Evolutionary conservation across 331 rosid species (phyloP), one percentile per base, ranked within the genome.

Genomic region (Quercus lobata): DNA sequence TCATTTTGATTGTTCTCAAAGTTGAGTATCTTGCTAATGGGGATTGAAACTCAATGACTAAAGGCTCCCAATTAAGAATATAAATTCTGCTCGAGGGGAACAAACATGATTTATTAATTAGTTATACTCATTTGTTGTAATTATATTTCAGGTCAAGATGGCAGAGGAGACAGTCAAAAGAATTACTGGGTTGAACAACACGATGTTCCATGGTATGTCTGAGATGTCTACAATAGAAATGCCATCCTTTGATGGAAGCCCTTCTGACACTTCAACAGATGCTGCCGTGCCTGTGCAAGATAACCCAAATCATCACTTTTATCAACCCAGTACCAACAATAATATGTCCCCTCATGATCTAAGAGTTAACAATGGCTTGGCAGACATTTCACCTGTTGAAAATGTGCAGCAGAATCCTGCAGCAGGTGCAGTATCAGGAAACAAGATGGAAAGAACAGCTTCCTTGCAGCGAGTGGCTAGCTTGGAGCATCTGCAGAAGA

Each of bases 401-500:
- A 85, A 25, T 66, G 90, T 57, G 75, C 92, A 76, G 81, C 86
- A 77, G 76, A 84, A 74, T 62, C 55, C 81, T 53, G 76, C 88
- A 60, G 76, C 88, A 53, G 77, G 76, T 25, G 68, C 82, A 24
- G 88, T 66, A 14, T 72, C 82, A 5, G 86, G 84, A 65, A 89
- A 86, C 83, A 89, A 87, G 89, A 82, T 81, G 71, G 92, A 86
- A 63, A 78, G 73, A 82, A 35, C 89, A 25, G 74, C 83, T 69
- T 91, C 97, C 56, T 60, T 93, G 81, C 94, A 69, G 81, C 86
- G 98, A 74, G 99, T 93, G 83, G 97, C 96, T 66, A 93, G 99
- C 90, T 88, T 96, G 90, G 99, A 96, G 87, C 91, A 88, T 86
- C 94, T 93, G 74, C 98, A 96, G 88, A 93, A 90, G 87, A 88